phyloP scores from a whole-genome alignment of 805 yeast species.

The Metschnikowia cerradonensis region DNA sequence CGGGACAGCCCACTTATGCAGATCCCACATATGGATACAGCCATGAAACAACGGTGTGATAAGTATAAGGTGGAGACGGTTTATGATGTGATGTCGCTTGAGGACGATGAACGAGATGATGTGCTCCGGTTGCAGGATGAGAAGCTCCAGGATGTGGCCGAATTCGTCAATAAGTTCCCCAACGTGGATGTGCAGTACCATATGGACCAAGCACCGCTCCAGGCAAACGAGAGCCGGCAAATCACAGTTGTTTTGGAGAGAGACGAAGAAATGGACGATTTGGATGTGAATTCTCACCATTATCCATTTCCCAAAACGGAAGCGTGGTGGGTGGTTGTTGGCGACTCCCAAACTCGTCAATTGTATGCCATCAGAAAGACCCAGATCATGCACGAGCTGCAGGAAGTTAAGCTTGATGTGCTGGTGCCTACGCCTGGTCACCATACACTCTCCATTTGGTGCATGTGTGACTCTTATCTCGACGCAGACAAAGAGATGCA shows the following conservation, averaged over 20 bases:
- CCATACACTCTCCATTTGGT: conserved; percentile 68
- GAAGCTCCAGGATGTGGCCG: conserved; percentile 62
- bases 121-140: conserved; percentile 52
- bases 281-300: conserved; percentile 52
- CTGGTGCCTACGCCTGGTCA: conserved; percentile 58
- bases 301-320: conserved; percentile 63
- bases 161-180: conserved; percentile 87
- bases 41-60: conserved; percentile 51
- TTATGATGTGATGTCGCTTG: conserved; percentile 74
- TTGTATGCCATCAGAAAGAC: conserved; percentile 72
- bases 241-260: conserved; percentile 51
- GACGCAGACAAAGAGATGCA: conserved; percentile 85
- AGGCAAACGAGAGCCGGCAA: conserved; percentile 45
- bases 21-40: conserved; percentile 61
- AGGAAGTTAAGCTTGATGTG: conserved; percentile 51
- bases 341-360: conserved; percentile 56
- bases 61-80: conserved; percentile 61
- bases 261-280: conserved; percentile 76
- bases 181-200: conserved; percentile 67
- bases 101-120: conserved; percentile 68
- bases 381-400: conserved; percentile 47
- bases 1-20: conserved; percentile 75
- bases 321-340: conserved; percentile 86
- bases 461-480: conserved; percentile 86
- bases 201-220: conserved; percentile 39